Evolutionary conservation across 75 land plant species (phyloP).

Genomic region (Selaginella tamariscina): DNA sequence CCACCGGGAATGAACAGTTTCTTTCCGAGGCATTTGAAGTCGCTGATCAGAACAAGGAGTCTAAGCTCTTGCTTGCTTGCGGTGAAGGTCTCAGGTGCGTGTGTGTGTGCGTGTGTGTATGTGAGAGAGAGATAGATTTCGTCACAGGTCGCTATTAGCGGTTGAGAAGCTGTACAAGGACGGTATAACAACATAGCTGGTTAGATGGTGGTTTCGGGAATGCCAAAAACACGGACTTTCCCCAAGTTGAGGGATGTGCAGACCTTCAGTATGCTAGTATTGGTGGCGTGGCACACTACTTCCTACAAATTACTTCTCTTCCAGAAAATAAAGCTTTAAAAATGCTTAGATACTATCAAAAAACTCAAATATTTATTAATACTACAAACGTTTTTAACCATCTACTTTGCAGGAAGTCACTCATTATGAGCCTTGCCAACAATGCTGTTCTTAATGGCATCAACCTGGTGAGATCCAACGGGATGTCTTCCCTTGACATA

Average conservation of each 20-base stretch:
- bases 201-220: conserved; percentile 60
- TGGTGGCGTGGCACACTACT: conserved; percentile 59
- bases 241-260: conserved; percentile 39
- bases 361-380: no score
- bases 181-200: conserved; percentile 77
- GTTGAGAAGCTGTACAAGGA: conserved; percentile 34
- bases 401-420: no score
- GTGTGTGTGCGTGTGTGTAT: neutral
- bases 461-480: no score
- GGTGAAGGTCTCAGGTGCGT: conserved; percentile 75
- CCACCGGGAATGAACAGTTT: conserved; percentile 40
- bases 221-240: conserved; percentile 36
- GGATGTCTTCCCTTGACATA: no score
- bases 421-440: no score
- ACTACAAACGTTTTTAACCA: no score
- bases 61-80: conserved; percentile 65
- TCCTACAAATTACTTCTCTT: conserved; percentile 42
- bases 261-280: conserved; percentile 68
- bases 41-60: conserved; percentile 33
- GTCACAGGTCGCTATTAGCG: conserved; percentile 58
- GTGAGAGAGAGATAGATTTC: neutral
- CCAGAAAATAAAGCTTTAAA: no score
- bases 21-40: conserved; percentile 32
- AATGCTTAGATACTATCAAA: no score
- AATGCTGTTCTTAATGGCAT: no score